These are phyloP conservation scores for Boletus sp. DNA, from an alignment of 768 basidiomycete genomes.

Conservation along the genomic window DNA sequence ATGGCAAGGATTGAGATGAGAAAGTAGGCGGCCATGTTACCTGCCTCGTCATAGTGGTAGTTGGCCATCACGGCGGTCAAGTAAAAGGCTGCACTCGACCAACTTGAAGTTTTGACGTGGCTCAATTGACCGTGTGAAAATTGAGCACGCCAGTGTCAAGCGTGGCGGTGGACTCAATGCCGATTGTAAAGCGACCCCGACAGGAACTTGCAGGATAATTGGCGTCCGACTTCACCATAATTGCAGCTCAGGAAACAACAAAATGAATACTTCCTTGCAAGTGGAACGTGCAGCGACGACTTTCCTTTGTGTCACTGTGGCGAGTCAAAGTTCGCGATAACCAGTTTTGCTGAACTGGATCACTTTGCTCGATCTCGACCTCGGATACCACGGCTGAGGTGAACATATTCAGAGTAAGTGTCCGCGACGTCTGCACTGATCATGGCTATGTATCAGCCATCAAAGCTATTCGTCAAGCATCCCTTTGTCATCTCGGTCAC, in stretches of 20 bases:
- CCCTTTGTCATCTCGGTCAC: not conserved
- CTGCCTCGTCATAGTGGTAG: slow-evolving; percentile 84
- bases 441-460: too few species aligned
- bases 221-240: too few species aligned
- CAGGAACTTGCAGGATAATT: too few species aligned
- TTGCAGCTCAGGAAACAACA: too few species aligned
- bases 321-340: not conserved
- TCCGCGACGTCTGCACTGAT: not conserved
- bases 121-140: slow-evolving; percentile 13
- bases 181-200: too few species aligned
- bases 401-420: not conserved
- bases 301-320: not conserved
- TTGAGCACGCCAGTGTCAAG: too few species aligned
- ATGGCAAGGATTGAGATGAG: slow-evolving; percentile 86
- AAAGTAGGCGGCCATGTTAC: slow-evolving; percentile 89
- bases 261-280: too few species aligned
- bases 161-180: too few species aligned
- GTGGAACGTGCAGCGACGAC: not conserved
- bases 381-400: not conserved
- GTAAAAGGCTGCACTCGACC: not conserved
- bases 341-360: not conserved
- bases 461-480: not conserved
- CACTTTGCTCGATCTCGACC: not conserved
- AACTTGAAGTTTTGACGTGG: slow-evolving; percentile 10
- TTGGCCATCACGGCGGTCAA: slow-evolving; percentile 55